Evolutionary conservation across 1,139 yeast species (phyloP).

Genomic region (Pichia sp.): DNA sequence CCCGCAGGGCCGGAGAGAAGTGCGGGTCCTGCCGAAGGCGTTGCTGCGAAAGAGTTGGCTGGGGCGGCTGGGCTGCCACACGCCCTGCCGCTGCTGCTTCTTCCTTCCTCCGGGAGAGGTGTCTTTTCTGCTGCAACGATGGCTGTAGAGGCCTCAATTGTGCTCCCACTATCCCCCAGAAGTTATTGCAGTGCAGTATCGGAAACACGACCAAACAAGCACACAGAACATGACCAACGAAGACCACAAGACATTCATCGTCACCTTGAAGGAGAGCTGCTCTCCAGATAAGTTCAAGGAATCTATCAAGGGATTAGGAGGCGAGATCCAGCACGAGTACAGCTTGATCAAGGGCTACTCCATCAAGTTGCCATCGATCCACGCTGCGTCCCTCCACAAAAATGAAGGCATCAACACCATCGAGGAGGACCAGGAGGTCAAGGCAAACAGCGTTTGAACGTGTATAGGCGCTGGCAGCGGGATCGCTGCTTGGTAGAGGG

Average conservation of each 20-base stretch:
- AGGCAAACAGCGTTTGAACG: slow-evolving; percentile 30
- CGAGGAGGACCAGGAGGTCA: slow-evolving; percentile 61
- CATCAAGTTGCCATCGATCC: slow-evolving; percentile 49
- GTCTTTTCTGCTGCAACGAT: too few species aligned
- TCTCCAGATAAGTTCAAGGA: slow-evolving; percentile 27
- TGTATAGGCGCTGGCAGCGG: not conserved
- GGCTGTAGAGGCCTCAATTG: too few species aligned
- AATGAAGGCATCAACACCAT: slow-evolving; percentile 48
- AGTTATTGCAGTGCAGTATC: too few species aligned
- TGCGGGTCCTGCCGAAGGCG: too few species aligned
- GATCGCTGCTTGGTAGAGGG: not conserved
- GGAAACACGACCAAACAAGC: not conserved
- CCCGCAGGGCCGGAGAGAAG: too few species aligned
- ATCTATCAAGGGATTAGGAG: slow-evolving; percentile 44
- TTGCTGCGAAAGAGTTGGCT: too few species aligned
- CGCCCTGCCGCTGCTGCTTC: too few species aligned
- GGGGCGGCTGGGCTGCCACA: too few species aligned
- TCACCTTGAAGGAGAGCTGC: slow-evolving; percentile 19
- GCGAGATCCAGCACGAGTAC: slow-evolving; percentile 59
- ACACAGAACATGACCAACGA: slow-evolving; percentile 9
- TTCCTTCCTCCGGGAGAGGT: too few species aligned
- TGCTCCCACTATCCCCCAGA: not conserved
- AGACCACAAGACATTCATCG: slow-evolving; percentile 15
- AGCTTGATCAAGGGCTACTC: slow-evolving; percentile 65
- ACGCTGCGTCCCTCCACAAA: slow-evolving; percentile 38